Base-by-base conservation (phyloP, 352 stramenopile species). In the Phytophthora chlamydospora region DNA sequence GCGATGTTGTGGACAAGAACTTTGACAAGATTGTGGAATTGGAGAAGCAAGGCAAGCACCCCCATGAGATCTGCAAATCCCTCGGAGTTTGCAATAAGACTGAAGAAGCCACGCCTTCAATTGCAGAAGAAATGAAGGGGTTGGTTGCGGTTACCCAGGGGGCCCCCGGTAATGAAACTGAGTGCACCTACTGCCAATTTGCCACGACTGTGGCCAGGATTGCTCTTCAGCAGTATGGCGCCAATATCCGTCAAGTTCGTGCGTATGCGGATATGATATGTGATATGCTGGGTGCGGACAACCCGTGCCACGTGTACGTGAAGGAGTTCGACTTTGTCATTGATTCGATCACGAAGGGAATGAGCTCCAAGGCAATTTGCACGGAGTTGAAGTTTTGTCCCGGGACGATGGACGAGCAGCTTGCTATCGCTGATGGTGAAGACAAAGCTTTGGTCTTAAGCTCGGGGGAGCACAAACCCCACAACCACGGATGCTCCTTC, bases 241-340 rank as follows among this genome's bases (percentile, higher is more conserved):
- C 79, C 1, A 67, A 90, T 41, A 71, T 93, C 12, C 55, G 75
- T 34, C 50, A 87, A 55, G 68, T 93, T 8, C 81, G 83, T 1
- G 44, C 72, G 56, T 89, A 86, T 32, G 81, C 82, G 0, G 84
- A 91, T 42, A 88, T 93, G 71, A 81, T 91, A 19, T 93, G 85
- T 42, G 74, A 80, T 58, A 80, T 90, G 55, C 70, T 93, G 2
- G 80, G 83, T 14, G 60, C 75, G 6, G 71, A 81, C 27, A 91
- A 80, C 39, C 49, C 74, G 0, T 93, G 83, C 40, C 85, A 93
- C 53, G 46, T 76, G 52, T 92, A 92, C 36, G 58, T 92, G 32
- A 78, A 85, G 41, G 66, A 92, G 47, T 49, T 93, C 12, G 81
- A 92, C 40, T 78, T 70, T 17, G 69, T 88, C 11, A 76, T 93